phyloP scores from a whole-genome alignment of 306 rosid genomes.

The apple (Malus domestica) region DNA sequence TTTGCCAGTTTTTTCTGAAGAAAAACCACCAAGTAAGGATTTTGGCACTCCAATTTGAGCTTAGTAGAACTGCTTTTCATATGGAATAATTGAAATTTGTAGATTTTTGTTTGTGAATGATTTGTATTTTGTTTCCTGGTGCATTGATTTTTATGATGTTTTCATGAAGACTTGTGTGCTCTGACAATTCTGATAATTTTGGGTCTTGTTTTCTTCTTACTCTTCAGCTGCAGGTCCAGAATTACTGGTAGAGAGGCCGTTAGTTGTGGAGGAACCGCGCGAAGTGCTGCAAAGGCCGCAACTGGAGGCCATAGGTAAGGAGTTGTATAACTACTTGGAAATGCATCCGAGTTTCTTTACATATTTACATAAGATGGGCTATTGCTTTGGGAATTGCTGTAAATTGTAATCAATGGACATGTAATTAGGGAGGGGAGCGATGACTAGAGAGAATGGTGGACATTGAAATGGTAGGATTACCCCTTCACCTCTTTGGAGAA shows the following conservation, averaged over 20 bases:
- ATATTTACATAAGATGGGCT: background rate
- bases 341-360: background rate
- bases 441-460: background rate
- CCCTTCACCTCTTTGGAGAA: background rate
- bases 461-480: background rate
- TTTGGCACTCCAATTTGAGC: background rate
- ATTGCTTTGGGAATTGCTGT: background rate
- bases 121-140: background rate
- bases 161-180: background rate
- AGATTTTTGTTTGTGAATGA: background rate
- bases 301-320: slow-evolving; percentile 66
- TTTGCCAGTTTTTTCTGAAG: slow-evolving; percentile 10
- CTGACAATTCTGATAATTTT: slow-evolving; percentile 2
- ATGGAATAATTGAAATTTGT: background rate
- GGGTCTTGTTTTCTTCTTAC: slow-evolving; percentile 1
- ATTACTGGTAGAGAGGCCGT: slow-evolving; percentile 34
- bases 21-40: slow-evolving; percentile 37
- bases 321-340: slow-evolving; percentile 1
- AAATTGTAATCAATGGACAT: background rate
- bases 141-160: background rate
- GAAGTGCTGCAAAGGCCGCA: slow-evolving; percentile 48
- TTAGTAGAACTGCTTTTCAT: slow-evolving; percentile 6
- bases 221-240: slow-evolving; percentile 36
- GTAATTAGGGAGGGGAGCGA: background rate
- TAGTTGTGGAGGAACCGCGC: slow-evolving; percentile 34